phyloP scores from a whole-genome alignment of 352 stramenopile species.

The Phytophthora pistaciae region DNA sequence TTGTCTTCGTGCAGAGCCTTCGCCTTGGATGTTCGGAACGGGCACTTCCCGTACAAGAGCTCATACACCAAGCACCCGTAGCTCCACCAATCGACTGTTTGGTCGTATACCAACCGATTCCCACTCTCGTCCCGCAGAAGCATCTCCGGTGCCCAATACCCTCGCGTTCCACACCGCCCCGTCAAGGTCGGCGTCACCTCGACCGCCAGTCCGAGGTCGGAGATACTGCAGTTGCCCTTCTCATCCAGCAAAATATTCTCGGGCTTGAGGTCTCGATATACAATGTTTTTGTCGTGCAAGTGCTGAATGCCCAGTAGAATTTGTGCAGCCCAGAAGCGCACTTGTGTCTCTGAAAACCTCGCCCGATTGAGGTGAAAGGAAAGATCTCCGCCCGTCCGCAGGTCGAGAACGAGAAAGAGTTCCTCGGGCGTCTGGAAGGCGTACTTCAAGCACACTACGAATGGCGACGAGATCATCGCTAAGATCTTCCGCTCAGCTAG shows the following conservation, averaged over 20 bases:
- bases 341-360: slow-evolving; percentile 73
- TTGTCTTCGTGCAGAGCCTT: slow-evolving; percentile 94
- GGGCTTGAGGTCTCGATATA: slow-evolving; percentile 91
- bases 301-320: slow-evolving; percentile 83
- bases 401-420: slow-evolving; percentile 97
- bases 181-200: slow-evolving; percentile 92
- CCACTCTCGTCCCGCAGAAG: slow-evolving; percentile 90
- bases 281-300: slow-evolving; percentile 92
- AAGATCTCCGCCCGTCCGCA: slow-evolving; percentile 97
- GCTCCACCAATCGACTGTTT: slow-evolving; percentile 98
- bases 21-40: slow-evolving; percentile 96
- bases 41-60: slow-evolving; percentile 96
- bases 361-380: slow-evolving; percentile 84
- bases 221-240: slow-evolving; percentile 96
- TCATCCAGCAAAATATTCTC: slow-evolving; percentile 94
- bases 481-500: slow-evolving; percentile 83
- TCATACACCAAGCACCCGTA: slow-evolving; percentile 98
- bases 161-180: slow-evolving; percentile 76
- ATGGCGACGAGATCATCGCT: slow-evolving; percentile 83
- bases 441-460: slow-evolving; percentile 97
- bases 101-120: slow-evolving; percentile 94
- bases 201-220: slow-evolving; percentile 96
- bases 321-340: slow-evolving; percentile 87
- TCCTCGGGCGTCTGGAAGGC: slow-evolving; percentile 96
- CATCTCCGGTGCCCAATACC: slow-evolving; percentile 98